Base-by-base conservation (phyloP, 345 rosid species). In the Populus ilicifolia region DNA sequence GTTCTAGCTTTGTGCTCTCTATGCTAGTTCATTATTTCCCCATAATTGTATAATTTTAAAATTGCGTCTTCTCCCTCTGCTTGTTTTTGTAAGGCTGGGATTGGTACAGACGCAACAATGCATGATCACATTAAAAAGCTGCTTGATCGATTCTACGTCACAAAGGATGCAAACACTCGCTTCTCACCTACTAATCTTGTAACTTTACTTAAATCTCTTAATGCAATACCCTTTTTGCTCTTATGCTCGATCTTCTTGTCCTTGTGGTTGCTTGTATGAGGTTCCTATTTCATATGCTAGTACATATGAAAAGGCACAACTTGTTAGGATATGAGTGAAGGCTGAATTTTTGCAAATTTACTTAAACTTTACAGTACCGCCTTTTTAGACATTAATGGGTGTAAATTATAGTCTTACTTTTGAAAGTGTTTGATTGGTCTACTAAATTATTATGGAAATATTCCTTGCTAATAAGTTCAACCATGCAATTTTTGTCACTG, bases 31-130 rank as follows among this genome's bases (percentile, higher is more conserved):
- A 52, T 66, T 36, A 36, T 48, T 50, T 21, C 29, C 61, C 29
- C 41, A 61, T 4, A 38, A n/a, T 8, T 48, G 3, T 72, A 17
- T 39, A 36, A 33, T 70, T 39, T 11, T 50, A 54, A 72, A 46
- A 36, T 70, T 17, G 52, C 4, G 35, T 50, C 61, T 33, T 67
- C 27, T 14, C 46, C 20, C 21, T 80, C 72, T 70, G 68, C 36
- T 77, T 86, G 66, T 73, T 67, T 77, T 41, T 69, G 8, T 69
- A 78, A 95, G 99, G 99, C 96, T 1, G 97, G 97, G 71, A 95
- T 95, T 85, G 99, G 99, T 68, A 95, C 98, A 0, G 99, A 93
- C 85, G 99, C 99, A 79, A 95, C 99, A 36, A 95, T 95, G 99
- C 99, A 95, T 70, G 99, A 95, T 79, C 99, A 95, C 87, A 95